Evolutionary conservation across 495 filamentous ascomycete genomes (phyloP).

Genomic region (Clohesyomyces aquaticus): DNA sequence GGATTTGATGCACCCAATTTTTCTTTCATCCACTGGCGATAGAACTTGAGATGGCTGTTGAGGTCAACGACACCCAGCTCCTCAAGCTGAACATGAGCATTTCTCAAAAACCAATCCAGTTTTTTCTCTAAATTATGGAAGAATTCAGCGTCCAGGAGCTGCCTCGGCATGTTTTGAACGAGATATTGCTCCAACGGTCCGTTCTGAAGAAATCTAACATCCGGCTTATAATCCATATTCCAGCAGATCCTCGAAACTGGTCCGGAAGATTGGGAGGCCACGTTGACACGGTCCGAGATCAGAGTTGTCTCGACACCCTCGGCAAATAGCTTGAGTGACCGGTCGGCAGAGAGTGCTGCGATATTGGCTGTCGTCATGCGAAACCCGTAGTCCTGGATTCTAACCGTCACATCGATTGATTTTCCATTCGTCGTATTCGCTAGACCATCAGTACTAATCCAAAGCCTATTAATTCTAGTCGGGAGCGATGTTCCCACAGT

Average conservation of each 20-base stretch:
- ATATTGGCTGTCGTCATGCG: not conserved
- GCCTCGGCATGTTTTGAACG: no score
- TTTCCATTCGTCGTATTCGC: not conserved
- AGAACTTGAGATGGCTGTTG: no score
- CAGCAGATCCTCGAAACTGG: not conserved
- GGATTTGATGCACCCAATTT: no score
- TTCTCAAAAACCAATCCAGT: no score
- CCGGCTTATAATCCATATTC: constrained; percentile 9
- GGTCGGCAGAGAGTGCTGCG: not conserved
- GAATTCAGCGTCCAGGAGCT: no score
- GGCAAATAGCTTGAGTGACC: not conserved
- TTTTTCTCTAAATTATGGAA: no score
- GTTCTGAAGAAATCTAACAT: not conserved
- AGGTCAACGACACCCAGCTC: no score
- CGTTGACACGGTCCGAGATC: constrained; percentile 13
- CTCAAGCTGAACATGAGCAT: no score
- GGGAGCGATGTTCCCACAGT: not conserved
- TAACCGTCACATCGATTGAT: not conserved
- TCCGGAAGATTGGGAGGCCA: not conserved
- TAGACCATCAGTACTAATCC: not conserved
- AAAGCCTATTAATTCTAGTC: not conserved
- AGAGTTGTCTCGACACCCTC: constrained; percentile 1
- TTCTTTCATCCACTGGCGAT: no score
- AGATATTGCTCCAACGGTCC: no score
- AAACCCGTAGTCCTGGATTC: not conserved